Evolutionary conservation across 1,139 yeast species (phyloP).

Genomic region (Saccharomyces pastorianus): DNA sequence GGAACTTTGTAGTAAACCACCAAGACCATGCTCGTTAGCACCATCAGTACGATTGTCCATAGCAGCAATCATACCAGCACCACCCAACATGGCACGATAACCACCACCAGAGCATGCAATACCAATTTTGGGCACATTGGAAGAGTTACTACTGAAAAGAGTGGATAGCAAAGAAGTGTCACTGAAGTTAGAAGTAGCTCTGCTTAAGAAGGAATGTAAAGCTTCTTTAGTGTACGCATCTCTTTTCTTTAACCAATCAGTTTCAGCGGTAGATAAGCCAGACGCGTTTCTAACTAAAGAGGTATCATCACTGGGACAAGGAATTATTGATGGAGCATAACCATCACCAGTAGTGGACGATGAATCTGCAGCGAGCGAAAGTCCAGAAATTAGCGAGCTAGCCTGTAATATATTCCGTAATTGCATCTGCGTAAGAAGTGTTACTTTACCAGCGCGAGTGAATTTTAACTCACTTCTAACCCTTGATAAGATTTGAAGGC

Average conservation of each 20-base stretch:
- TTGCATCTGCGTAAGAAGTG: neutral
- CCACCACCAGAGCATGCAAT: conserved; percentile 88
- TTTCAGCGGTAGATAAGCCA: conserved; percentile 24
- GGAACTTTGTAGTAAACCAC: conserved; percentile 66
- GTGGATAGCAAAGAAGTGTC: conserved; percentile 9
- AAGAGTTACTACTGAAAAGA: conserved; percentile 24
- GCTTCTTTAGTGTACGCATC: conserved; percentile 47
- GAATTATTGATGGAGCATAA: conserved; percentile 55
- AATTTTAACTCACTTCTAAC: neutral
- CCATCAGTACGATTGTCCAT: conserved; percentile 63
- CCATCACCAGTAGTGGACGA: conserved; percentile 56
- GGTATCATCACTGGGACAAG: conserved; percentile 7
- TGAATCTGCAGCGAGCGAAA: neutral
- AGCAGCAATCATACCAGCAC: conserved; percentile 78
- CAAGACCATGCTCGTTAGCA: conserved; percentile 56
- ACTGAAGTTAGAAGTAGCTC: conserved; percentile 46
- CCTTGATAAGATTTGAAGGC: neutral
- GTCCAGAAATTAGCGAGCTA: neutral
- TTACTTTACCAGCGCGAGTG: neutral
- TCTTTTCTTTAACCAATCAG: conserved; percentile 37
- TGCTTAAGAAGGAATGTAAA: conserved; percentile 47
- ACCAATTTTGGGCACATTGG: conserved; percentile 39
- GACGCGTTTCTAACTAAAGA: conserved; percentile 37
- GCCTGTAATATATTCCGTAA: neutral
- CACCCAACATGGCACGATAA: conserved; percentile 78